Base-by-base conservation (phyloP, 2,329 filamentous ascomycete species). In the Trichothecium roseum region DNA sequence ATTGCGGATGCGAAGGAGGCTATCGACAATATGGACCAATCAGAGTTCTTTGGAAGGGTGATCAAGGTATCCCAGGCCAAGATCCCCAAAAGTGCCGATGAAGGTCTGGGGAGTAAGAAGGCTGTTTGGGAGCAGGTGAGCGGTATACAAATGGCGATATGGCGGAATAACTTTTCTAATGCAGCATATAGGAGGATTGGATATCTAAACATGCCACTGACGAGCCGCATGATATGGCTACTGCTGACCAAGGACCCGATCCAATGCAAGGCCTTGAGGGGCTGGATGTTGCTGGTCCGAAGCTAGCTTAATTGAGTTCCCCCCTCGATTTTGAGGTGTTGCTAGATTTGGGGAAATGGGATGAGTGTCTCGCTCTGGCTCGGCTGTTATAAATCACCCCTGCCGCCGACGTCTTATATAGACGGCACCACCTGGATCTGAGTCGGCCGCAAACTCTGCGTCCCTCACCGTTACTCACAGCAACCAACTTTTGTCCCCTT, bases 21-120 rank as follows among this genome's bases (percentile, higher is more conserved):
- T 34, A 94, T 98, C 56, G 87, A 96, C 68, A 98, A 98, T 55
- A 96, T 98, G 89, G 86, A 98, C 55, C 87, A 94, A 56, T 83
- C 88, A 41, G 89, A 96, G 62, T 74, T 98, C 31, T 96, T 89
- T 55, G 93, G 91, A 9, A 77, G 85, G 40, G 81, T 91, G 12
- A 81, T 98, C 56, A 94, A 88, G 57, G 89, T 96, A 35, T 88
- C 86, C 30, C 74, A 82, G 37, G 93, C 93, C 30, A 98, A 94
- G 59, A 78, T 85, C 22, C 86, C 91, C 42, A 95, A 94, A 67
- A 85, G 85, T 48, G 74, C 78, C 34, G 84, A 84, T 36, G 86
- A 94, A 55, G 87, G 88, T 1, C 58, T 98, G 30, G 88, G 89
- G 17, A 94, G 86, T 64, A 93, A 87, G 61, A 94, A 82, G 30